Conservation (phyloP, 2,329 filamentous ascomycete genomes). For the Periconia sp. region DNA sequence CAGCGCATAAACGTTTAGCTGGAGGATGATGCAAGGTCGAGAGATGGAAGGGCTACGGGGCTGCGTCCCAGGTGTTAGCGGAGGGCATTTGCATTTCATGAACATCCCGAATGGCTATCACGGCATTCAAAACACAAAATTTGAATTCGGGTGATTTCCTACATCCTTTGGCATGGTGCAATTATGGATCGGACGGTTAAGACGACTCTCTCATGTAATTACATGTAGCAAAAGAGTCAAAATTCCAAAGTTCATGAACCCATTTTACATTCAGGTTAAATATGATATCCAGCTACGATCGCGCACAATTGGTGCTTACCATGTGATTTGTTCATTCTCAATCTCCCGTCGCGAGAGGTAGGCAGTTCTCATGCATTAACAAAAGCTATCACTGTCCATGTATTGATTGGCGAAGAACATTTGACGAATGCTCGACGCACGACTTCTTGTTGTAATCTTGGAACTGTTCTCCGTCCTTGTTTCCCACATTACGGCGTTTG, state of each 20-base stretch:
- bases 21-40: slow-evolving; percentile 5
- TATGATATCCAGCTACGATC: slow-evolving; percentile 33
- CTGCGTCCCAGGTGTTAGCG: slow-evolving; percentile 33
- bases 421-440: no score
- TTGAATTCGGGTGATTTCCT: slow-evolving; percentile 40
- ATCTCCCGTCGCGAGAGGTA: no score
- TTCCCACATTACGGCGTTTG: no score
- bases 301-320: slow-evolving; percentile 1
- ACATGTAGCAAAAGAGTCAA: slow-evolving; percentile 43
- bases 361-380: no score
- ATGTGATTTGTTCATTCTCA: neutral
- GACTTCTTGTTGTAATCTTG: no score
- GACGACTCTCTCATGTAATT: slow-evolving; percentile 42
- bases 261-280: slow-evolving; percentile 34
- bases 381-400: no score
- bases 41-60: slow-evolving; percentile 26
- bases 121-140: slow-evolving; percentile 44
- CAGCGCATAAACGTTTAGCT: slow-evolving; percentile 39
- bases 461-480: no score
- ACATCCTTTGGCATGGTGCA: slow-evolving; percentile 43
- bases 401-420: no score
- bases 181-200: slow-evolving; percentile 44
- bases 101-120: slow-evolving; percentile 41
- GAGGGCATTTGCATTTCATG: slow-evolving; percentile 43
- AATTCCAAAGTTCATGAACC: slow-evolving; percentile 43